phyloP scores from a whole-genome alignment of 2,329 filamentous ascomycete species.

The Sporothrix protearum region DNA sequence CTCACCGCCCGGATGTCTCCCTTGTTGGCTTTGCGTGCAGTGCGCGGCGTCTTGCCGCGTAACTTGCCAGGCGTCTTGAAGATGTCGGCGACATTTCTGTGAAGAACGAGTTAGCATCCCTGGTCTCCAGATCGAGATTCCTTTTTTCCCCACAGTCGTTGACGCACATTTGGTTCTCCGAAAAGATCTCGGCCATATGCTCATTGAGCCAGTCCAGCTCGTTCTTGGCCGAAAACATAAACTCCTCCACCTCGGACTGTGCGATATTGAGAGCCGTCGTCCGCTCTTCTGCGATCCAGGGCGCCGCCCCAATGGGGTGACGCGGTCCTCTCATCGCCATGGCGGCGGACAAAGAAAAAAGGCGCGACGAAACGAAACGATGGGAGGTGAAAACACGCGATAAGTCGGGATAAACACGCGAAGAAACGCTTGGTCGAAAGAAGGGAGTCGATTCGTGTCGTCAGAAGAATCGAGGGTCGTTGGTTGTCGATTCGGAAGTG shows the following conservation, averaged over 20 bases:
- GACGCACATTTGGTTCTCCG: conserved; percentile 77
- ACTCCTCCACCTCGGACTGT: conserved; percentile 83
- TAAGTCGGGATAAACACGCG: background rate
- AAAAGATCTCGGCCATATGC: conserved; percentile 94
- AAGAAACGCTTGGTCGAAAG: background rate
- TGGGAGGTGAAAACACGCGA: background rate
- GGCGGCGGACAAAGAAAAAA: conserved; percentile 21
- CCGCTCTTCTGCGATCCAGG: conserved; percentile 85
- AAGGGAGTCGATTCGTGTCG: conserved; percentile 6
- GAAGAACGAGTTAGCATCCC: background rate
- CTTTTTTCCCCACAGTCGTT: too few relatives aligned
- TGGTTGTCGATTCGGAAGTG: conserved; percentile 1
- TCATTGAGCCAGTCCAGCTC: conserved; percentile 98
- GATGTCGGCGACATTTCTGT: conserved; percentile 85
- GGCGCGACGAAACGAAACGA: background rate
- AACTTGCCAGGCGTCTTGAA: conserved; percentile 90
- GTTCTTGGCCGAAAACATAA: conserved; percentile 85
- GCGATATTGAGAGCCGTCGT: conserved; percentile 72
- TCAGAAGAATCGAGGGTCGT: background rate
- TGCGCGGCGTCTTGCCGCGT: conserved; percentile 75
- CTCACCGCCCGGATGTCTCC: conserved; percentile 62
- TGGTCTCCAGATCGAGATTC: background rate
- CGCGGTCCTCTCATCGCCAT: conserved; percentile 54
- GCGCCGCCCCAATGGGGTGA: conserved; percentile 70
- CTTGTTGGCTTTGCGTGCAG: conserved; percentile 58